Evolutionary conservation across 202 grass and related monocot genomes (phyloP).

Genomic region (Miscanthus sacchariflorus): DNA sequence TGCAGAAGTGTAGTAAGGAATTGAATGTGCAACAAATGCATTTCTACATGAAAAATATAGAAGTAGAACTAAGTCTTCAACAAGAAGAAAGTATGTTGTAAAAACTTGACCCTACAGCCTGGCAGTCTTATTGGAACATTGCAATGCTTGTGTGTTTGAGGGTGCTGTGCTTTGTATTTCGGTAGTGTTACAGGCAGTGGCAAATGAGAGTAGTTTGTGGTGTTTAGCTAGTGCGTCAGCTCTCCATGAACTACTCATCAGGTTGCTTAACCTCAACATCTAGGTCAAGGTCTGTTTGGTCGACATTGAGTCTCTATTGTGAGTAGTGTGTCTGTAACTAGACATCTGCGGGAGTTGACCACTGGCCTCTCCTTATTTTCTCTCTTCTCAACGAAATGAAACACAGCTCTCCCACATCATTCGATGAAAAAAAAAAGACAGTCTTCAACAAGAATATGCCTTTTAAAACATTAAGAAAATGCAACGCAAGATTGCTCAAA

Average conservation of each 20-base stretch:
- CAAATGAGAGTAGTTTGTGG: not conserved
- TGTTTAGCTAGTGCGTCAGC: not conserved
- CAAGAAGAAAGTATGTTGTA: not conserved
- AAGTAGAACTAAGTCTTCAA: not conserved
- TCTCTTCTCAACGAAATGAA: not conserved
- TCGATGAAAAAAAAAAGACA: not conserved
- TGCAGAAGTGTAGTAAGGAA: not conserved
- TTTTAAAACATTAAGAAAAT: not conserved
- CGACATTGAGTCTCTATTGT: no score
- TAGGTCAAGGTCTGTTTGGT: no score
- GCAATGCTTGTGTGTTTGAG: not conserved
- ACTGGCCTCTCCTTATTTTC: not conserved
- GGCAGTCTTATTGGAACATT: not conserved
- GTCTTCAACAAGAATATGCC: not conserved
- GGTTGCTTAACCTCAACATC: not conserved
- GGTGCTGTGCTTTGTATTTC: not conserved
- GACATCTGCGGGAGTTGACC: not conserved
- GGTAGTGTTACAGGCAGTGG: not conserved
- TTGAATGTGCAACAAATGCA: constrained; percentile 5
- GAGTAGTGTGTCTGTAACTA: not conserved
- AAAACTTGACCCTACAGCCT: not conserved
- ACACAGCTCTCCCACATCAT: not conserved
- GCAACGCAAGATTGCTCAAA: not conserved
- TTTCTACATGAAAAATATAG: constrained; percentile 28
- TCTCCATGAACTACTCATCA: not conserved